Evolutionary conservation across 192 early-diverging fungal species (phyloP).

Genomic region (Cetraspora pellucida): DNA sequence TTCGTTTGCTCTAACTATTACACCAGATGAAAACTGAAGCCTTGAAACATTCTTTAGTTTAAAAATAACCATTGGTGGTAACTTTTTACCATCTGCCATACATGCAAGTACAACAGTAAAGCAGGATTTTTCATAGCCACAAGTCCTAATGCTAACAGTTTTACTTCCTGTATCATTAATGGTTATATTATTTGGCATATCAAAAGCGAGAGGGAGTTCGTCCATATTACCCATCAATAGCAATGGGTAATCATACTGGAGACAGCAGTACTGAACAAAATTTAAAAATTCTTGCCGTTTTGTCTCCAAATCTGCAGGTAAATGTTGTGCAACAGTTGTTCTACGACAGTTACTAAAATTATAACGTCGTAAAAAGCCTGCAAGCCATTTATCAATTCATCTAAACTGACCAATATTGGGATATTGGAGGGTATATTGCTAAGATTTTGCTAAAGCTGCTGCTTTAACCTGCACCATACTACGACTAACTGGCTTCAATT

Average conservation of each 20-base stretch:
- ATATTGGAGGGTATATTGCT: background rate
- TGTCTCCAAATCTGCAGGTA: background rate
- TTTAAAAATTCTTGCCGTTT: slow-evolving; percentile 17
- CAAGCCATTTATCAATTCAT: slow-evolving; percentile 8
- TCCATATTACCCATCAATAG: slow-evolving; percentile 20
- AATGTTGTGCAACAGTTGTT: slow-evolving; percentile 8
- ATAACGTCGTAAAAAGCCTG: too few species aligned
- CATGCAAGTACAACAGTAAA: too few species aligned
- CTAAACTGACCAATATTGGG: background rate
- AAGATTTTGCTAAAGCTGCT: background rate
- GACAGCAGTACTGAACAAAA: slow-evolving; percentile 3
- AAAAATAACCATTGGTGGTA: background rate
- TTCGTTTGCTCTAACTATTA: background rate
- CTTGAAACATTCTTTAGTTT: background rate
- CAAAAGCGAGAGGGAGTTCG: slow-evolving; percentile 1
- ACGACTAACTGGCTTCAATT: background rate
- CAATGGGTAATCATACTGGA: slow-evolving; percentile 10
- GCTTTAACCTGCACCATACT: slow-evolving; percentile 11
- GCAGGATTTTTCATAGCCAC: too few species aligned
- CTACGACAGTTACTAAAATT: slow-evolving; percentile 13
- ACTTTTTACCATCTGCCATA: background rate
- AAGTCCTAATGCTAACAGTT: too few species aligned
- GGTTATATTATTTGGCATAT: background rate
- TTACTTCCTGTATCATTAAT: background rate
- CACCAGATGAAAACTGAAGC: background rate